Base-by-base conservation (phyloP, 2,329 filamentous ascomycete species). In the Beauveria sp. region DNA sequence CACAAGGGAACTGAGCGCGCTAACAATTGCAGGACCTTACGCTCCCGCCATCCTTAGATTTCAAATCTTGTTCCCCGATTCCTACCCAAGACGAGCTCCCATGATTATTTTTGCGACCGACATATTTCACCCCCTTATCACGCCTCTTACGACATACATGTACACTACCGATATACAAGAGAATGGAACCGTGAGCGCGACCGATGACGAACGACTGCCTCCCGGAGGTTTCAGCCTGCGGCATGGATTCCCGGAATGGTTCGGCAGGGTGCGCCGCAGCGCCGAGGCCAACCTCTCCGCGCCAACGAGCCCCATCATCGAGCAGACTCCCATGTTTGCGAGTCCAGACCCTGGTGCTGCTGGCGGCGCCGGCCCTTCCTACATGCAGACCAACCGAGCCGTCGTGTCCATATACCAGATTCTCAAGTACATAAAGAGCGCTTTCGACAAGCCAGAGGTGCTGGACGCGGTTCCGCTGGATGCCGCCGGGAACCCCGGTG, bases 41-140 rank as follows among this genome's bases (percentile, higher is more conserved):
- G 83, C 90, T 22, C 87, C 90, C 63, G 90, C 92, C 52, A 84
- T 97, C 68, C 83, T 98, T 65, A 89, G 93, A 69, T 96, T 98
- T 75, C 88, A 95, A 67, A 89, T 98, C 66, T 88, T 87, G 26
- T 98, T 98, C 69, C 90, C 93, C 42, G 81, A 88, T 63, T 81
- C 83, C 45, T 97, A 96, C 72, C 93, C 93, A 14, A 77, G 81
- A 57, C 77, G 90, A 22, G 90, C 93, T 56, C 95, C 95, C 10
- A 80, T 93, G 20, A 85, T 99, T 66, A 93, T 88, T 60, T 96
- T 99, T 74, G 84, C 86, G 51, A 96, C 91, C 67, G 93, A 98
- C 72, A 88, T 98, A 67, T 99, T 98, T 73, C 93, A 99, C 72
- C 93, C 93, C 20, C 81, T 99, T 47, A 87, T 98, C 66, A 92